These are phyloP conservation scores for Neolentinus lepideus DNA, from an alignment of 1,284 basidiomycete genomes.

Conservation along the genomic window DNA sequence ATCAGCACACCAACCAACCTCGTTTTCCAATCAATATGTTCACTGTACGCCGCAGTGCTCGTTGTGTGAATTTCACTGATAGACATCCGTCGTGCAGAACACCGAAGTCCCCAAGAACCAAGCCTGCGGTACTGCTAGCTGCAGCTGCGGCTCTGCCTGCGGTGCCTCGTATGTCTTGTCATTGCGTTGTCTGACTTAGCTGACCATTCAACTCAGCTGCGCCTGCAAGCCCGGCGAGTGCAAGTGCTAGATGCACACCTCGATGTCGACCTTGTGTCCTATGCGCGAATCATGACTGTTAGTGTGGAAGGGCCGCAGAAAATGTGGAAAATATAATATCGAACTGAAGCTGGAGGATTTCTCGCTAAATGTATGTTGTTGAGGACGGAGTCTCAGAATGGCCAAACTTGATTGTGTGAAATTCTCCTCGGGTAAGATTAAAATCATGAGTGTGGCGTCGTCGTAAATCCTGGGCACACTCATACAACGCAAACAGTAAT, in stretches of 20 bases:
- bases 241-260: slow-evolving; percentile 43
- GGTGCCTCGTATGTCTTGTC: slow-evolving; percentile 12
- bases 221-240: slow-evolving; percentile 49
- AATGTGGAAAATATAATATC: background rate
- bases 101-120: slow-evolving; percentile 35
- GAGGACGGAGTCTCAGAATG: too few species aligned
- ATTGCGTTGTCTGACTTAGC: background rate
- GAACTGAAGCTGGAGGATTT: background rate
- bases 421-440: too few species aligned
- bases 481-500: too few species aligned
- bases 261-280: background rate
- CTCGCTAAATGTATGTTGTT: background rate
- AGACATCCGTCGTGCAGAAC: slow-evolving; percentile 20
- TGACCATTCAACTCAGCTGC: slow-evolving; percentile 31
- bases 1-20: background rate
- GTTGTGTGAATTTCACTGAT: background rate
- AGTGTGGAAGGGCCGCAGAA: background rate
- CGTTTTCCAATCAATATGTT: background rate
- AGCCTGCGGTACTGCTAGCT: slow-evolving; percentile 39
- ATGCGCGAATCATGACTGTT: background rate
- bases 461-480: too few species aligned
- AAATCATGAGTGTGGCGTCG: too few species aligned
- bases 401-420: too few species aligned
- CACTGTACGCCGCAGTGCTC: background rate
- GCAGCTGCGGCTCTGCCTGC: slow-evolving; percentile 46